phyloP scores from a whole-genome alignment of 768 basidiomycete species.

The Coprinopsis sp. region DNA sequence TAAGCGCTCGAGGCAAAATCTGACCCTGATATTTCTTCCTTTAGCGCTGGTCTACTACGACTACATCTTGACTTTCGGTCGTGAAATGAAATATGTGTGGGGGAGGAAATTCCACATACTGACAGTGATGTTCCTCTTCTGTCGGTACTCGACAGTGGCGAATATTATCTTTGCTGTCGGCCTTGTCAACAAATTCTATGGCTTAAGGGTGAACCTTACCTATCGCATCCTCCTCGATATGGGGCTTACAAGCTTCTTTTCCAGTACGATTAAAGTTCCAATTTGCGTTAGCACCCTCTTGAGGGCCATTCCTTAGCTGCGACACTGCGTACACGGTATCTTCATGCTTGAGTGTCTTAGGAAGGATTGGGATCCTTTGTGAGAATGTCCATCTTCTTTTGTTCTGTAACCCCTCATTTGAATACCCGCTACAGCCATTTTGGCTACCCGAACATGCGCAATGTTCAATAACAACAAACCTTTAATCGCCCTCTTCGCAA shows the following conservation, averaged over 20 bases:
- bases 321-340: conserved; percentile 5
- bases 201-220: conserved; percentile 1
- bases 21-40: neutral
- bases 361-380: conserved; percentile 9
- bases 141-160: conserved; percentile 7
- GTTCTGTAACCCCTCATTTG: neutral
- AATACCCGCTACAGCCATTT: neutral
- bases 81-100: conserved; percentile 11
- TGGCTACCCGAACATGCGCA: conserved; percentile 6
- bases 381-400: neutral
- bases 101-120: neutral
- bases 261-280: neutral
- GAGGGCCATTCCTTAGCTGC: neutral
- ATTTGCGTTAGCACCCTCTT: neutral
- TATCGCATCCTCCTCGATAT: neutral
- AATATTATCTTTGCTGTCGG: conserved; percentile 6
- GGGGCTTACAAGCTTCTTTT: neutral
- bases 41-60: conserved; percentile 10
- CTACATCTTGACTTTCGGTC: conserved; percentile 11
- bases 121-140: conserved; percentile 6
- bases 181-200: conserved; percentile 1
- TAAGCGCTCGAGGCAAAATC: neutral
- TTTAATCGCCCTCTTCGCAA: conserved; percentile 3
- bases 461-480: neutral
- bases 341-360: conserved; percentile 1